These are phyloP conservation scores for Gracilaria vermiculophylla DNA, from an alignment of 23 red algal species.

Conservation along the genomic window DNA sequence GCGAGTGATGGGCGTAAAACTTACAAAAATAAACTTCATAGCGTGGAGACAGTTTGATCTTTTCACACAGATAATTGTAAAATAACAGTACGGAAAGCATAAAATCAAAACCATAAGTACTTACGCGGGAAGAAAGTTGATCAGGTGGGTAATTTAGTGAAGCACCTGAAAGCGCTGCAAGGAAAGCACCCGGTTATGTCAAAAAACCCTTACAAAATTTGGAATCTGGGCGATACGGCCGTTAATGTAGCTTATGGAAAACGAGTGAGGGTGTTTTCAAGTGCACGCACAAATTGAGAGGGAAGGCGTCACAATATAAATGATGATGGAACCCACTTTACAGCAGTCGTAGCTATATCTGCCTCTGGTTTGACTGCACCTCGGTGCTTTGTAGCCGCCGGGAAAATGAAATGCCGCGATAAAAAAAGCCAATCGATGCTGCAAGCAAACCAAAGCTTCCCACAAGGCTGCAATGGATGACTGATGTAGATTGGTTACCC, in stretches of 20 bases:
- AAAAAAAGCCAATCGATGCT: background rate
- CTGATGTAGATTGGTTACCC: background rate
- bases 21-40: no score
- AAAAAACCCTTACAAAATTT: background rate
- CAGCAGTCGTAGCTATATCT: background rate
- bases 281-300: background rate
- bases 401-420: background rate
- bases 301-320: background rate
- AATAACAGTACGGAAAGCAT: background rate
- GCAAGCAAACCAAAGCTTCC: background rate
- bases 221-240: conserved; percentile 22
- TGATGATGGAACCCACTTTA: background rate
- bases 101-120: background rate
- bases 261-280: conserved; percentile 1
- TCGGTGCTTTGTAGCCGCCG: background rate
- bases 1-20: no score
- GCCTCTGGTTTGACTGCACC: background rate
- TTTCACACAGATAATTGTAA: no score
- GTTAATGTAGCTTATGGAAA: conserved; percentile 1
- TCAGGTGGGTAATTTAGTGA: background rate
- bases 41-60: no score
- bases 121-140: background rate
- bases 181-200: background rate
- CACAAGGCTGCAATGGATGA: background rate
- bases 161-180: background rate